Evolutionary conservation across 768 basidiomycete genomes (phyloP).

Genomic region (Pisolithus microcarpus): DNA sequence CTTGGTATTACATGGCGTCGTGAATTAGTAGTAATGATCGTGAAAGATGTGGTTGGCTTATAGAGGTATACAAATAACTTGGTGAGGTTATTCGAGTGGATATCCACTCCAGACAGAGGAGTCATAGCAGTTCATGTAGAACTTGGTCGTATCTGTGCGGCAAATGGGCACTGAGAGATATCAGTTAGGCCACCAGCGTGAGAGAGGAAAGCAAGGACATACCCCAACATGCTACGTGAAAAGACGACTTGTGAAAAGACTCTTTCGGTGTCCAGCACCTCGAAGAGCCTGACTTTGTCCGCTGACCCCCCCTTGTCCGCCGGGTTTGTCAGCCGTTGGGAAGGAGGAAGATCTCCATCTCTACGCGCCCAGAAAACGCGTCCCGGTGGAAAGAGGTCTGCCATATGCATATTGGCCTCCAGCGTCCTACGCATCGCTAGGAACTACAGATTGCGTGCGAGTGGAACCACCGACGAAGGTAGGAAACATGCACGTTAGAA

Average conservation of each 20-base stretch:
- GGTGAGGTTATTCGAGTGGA: not conserved
- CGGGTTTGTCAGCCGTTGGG: constrained; percentile 21
- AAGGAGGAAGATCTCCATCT: constrained; percentile 59
- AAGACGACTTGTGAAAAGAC: constrained; percentile 80
- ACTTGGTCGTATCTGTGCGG: constrained; percentile 77
- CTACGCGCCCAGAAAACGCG: constrained; percentile 74
- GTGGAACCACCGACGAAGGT: not conserved
- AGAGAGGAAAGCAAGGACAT: constrained; percentile 14
- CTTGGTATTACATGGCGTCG: not conserved
- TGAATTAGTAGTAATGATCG: not conserved
- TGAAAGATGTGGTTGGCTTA: constrained; percentile 14
- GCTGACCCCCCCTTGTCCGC: constrained; percentile 14
- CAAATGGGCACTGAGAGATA: constrained; percentile 51
- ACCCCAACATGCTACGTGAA: constrained; percentile 78
- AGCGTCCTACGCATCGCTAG: constrained; percentile 75
- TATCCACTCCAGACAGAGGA: not conserved
- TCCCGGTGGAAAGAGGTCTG: constrained; percentile 70
- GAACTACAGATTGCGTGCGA: constrained; percentile 40
- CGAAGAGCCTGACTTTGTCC: constrained; percentile 65
- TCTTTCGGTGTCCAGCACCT: constrained; percentile 67
- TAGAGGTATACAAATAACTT: not conserved
- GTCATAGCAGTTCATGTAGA: constrained; percentile 58
- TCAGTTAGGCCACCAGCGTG: not conserved
- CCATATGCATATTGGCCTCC: constrained; percentile 75
- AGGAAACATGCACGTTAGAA: not conserved